Evolutionary conservation across 192 early-diverging fungal species (phyloP).

Genomic region (Spizellomyces sp.): DNA sequence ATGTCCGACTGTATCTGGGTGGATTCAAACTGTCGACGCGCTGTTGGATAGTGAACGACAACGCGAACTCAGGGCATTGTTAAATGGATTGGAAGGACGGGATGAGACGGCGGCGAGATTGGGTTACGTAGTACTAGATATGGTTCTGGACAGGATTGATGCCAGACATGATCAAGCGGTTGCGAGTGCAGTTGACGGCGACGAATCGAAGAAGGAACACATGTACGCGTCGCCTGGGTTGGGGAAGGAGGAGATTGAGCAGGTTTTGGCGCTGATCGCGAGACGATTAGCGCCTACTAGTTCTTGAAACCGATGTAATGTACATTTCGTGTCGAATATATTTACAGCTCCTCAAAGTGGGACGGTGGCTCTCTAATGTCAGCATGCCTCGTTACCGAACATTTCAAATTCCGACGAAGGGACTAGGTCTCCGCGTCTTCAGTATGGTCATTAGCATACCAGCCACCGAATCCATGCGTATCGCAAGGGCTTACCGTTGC

Average conservation of each 20-base stretch:
- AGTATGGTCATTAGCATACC: no score
- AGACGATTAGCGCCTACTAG: not conserved
- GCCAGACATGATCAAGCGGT: no score
- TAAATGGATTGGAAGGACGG: not conserved
- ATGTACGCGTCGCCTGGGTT: not conserved
- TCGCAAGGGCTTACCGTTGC: no score
- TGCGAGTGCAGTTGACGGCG: no score
- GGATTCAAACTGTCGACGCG: slow-evolving; percentile 11
- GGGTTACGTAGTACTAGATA: slow-evolving; percentile 1
- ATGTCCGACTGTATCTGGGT: slow-evolving; percentile 12
- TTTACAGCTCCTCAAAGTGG: no score
- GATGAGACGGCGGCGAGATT: not conserved
- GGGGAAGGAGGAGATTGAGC: slow-evolving; percentile 3
- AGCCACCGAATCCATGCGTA: no score
- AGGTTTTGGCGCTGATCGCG: slow-evolving; percentile 3
- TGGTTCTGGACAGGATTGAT: slow-evolving; percentile 18
- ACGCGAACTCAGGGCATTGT: not conserved
- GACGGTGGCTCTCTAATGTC: no score
- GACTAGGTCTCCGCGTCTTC: no score
- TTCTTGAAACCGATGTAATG: no score
- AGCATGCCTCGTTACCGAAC: no score
- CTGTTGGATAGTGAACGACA: not conserved
- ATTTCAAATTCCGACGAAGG: no score
- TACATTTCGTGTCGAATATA: no score
- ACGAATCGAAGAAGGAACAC: not conserved